Evolutionary conservation across 2,329 filamentous ascomycete genomes (phyloP).

Genomic region (Aspergillus sp.): DNA sequence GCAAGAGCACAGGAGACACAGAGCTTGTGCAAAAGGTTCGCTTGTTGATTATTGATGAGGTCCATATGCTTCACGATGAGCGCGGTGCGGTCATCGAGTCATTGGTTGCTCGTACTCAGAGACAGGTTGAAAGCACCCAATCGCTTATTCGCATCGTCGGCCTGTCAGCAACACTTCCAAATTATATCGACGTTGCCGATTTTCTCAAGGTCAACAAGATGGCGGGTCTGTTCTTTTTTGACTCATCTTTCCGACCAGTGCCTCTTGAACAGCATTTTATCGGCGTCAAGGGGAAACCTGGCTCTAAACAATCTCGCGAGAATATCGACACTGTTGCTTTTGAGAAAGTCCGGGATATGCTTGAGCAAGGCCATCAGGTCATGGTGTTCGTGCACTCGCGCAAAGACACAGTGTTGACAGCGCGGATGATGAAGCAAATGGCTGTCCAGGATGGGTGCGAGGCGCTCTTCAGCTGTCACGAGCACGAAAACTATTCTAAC

Average conservation of each 20-base stretch:
- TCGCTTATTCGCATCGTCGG: conserved; percentile 95
- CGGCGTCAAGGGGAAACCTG: conserved; percentile 85
- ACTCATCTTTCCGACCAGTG: conserved; percentile 91
- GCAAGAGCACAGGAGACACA: conserved; percentile 95
- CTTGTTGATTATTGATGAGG: conserved; percentile 95
- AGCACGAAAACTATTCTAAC: conserved; percentile 75
- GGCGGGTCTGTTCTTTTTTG: conserved; percentile 94
- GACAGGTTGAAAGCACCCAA: conserved; percentile 97
- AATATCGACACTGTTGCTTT: conserved; percentile 86
- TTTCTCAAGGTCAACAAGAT: conserved; percentile 95
- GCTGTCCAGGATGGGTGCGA: conserved; percentile 76
- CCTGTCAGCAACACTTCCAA: conserved; percentile 90
- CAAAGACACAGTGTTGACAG: conserved; percentile 88
- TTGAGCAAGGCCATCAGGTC: conserved; percentile 87
- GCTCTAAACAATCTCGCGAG: conserved; percentile 76
- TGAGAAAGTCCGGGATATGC: conserved; percentile 93
- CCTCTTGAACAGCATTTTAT: conserved; percentile 97
- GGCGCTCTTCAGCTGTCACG: conserved; percentile 79
- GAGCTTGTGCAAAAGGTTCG: conserved; percentile 97
- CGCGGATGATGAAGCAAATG: conserved; percentile 81
- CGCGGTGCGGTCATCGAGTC: conserved; percentile 94
- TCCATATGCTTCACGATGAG: conserved; percentile 99
- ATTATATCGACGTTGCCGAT: conserved; percentile 94
- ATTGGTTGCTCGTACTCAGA: conserved; percentile 87
- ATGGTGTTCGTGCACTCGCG: conserved; percentile 99